phyloP scores from a whole-genome alignment of 2,329 filamentous ascomycete species.

The Xylaria sp. region DNA sequence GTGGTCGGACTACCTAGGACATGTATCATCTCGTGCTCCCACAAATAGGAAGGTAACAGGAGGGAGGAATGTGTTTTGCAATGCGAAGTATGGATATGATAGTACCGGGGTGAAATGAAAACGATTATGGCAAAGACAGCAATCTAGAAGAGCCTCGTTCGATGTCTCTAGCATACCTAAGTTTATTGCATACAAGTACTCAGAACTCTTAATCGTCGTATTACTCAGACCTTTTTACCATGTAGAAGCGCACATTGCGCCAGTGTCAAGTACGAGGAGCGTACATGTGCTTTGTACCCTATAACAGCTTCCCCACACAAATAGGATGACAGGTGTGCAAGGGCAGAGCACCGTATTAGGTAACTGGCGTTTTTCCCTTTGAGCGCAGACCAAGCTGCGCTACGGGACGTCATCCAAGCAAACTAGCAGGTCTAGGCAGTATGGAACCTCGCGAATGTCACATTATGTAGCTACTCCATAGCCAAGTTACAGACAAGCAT shows the following conservation, averaged over 20 bases:
- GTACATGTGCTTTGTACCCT: not conserved
- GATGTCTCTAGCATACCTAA: not conserved
- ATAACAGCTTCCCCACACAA: not conserved
- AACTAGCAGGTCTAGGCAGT: conserved; percentile 9
- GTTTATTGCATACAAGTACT: too few relatives aligned
- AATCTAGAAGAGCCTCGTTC: not conserved
- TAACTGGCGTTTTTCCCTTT: not conserved
- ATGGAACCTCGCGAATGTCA: not conserved
- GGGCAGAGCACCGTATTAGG: not conserved
- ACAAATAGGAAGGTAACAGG: not conserved
- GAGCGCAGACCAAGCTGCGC: not conserved
- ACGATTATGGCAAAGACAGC: conserved; percentile 2
- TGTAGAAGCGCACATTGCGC: too few relatives aligned
- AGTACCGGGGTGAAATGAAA: not conserved
- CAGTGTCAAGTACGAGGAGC: not conserved
- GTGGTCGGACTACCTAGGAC: not conserved
- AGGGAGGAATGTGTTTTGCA: not conserved
- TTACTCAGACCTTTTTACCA: too few relatives aligned
- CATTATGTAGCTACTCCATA: not conserved
- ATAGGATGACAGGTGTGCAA: not conserved
- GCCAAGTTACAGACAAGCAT: not conserved
- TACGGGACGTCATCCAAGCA: conserved; percentile 21
- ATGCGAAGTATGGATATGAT: not conserved
- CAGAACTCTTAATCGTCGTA: too few relatives aligned
- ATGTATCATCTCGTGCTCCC: not conserved